phyloP scores from a whole-genome alignment of 768 basidiomycete genomes.

The Tremella mesenterica region DNA sequence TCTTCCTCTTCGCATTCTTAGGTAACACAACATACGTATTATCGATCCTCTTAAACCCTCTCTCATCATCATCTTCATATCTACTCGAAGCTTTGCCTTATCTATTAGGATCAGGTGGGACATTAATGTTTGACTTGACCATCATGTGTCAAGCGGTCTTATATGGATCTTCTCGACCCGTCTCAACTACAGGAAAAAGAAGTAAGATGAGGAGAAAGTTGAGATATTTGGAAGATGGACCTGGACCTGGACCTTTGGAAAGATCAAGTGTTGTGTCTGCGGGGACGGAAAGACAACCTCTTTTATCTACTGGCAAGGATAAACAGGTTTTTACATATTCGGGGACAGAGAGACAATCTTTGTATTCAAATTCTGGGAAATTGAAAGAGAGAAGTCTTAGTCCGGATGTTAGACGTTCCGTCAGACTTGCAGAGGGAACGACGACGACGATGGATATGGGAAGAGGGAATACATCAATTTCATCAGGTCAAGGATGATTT shows the following conservation, averaged over 20 bases:
- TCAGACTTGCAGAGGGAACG: no score
- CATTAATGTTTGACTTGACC: constrained; percentile 82
- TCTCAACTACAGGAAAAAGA: constrained; percentile 8
- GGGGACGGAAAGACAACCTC: constrained; percentile 9
- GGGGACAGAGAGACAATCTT: no score
- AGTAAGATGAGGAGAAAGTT: constrained; percentile 6
- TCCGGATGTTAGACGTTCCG: no score
- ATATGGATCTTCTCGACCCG: constrained; percentile 50
- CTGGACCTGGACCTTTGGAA: background rate
- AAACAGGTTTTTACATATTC: no score
- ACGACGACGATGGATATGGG: no score
- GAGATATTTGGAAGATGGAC: constrained; percentile 21
- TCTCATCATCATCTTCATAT: constrained; percentile 52
- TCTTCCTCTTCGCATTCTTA: constrained; percentile 87
- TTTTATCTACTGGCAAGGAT: no score
- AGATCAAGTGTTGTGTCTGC: no score
- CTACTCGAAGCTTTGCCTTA: constrained; percentile 83
- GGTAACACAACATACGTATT: constrained; percentile 90
- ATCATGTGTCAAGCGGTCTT: constrained; percentile 79
- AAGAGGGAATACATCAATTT: no score
- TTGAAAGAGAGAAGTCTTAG: no score
- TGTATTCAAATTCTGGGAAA: no score
- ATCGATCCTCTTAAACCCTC: constrained; percentile 73
- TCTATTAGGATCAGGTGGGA: constrained; percentile 83
- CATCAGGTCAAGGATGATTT: no score